These are phyloP conservation scores for Paraconiothyrium brasiliense DNA, from an alignment of 2,329 filamentous ascomycete genomes.

Conservation along the genomic window DNA sequence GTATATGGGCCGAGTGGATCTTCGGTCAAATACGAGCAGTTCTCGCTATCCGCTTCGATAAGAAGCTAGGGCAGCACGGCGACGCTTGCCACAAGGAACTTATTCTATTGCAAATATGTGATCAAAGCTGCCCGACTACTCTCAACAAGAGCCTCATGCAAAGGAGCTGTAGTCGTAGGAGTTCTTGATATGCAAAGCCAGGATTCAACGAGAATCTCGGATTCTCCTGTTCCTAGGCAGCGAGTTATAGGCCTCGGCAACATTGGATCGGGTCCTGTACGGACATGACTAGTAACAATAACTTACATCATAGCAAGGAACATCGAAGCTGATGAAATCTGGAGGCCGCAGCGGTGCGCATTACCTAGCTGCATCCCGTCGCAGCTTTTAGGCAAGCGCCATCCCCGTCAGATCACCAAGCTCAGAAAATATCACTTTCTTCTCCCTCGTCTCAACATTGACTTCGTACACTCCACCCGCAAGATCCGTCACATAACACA, in stretches of 20 bases:
- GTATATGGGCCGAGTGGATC: not conserved
- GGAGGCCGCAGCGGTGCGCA: not conserved
- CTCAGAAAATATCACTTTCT: slow-evolving; percentile 26
- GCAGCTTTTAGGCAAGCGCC: slow-evolving; percentile 20
- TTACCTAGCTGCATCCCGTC: not conserved
- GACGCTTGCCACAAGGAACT: not conserved
- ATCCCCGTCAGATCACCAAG: slow-evolving; percentile 27
- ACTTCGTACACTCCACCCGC: slow-evolving; percentile 27
- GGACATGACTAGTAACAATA: no score
- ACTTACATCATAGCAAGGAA: no score
- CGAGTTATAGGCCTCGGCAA: no score
- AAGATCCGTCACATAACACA: slow-evolving; percentile 31
- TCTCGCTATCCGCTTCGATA: not conserved
- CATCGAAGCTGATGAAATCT: not conserved
- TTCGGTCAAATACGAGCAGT: not conserved
- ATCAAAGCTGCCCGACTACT: not conserved
- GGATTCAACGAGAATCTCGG: no score
- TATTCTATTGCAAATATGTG: not conserved
- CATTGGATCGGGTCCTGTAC: no score
- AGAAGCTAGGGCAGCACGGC: not conserved
- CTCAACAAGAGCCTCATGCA: not conserved
- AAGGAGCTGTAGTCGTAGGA: not conserved
- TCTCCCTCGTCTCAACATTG: slow-evolving; percentile 25
- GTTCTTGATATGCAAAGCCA: no score
- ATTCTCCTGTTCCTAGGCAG: no score